These are phyloP conservation scores for Quercus aquifolioides DNA, from an alignment of 306 rosid species.

Conservation along the genomic window DNA sequence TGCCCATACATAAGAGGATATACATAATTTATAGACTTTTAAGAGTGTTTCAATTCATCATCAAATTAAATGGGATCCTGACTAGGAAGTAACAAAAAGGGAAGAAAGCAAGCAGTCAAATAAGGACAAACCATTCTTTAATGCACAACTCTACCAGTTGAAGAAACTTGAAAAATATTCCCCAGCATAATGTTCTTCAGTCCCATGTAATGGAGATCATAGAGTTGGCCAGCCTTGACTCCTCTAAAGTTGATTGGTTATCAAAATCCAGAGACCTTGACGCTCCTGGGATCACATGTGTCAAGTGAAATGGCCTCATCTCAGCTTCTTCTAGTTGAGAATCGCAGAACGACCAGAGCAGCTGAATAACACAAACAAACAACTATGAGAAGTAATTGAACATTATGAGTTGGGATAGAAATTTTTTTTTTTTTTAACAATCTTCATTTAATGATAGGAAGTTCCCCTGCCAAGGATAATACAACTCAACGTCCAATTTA, in stretches of 20 bases:
- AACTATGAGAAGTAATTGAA: not conserved
- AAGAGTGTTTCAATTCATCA: not conserved
- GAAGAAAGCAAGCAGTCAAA: not conserved
- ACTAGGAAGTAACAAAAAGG: not conserved
- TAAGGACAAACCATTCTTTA: conserved; percentile 12
- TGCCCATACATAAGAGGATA: not conserved
- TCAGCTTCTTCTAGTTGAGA: conserved; percentile 61
- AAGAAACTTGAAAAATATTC: conserved; percentile 6
- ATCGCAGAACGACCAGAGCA: conserved; percentile 85
- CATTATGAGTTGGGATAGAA: not conserved
- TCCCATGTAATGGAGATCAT: conserved; percentile 94
- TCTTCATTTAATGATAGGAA: not conserved
- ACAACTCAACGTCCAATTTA: not conserved
- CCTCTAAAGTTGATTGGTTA: conserved; percentile 53
- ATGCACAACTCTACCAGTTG: conserved; percentile 17
- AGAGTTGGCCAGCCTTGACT: conserved; percentile 90
- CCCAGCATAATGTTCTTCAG: conserved; percentile 37
- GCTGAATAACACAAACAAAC: conserved; percentile 45
- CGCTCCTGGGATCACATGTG: conserved; percentile 90
- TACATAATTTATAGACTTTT: not conserved
- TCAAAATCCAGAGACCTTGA: conserved; percentile 60
- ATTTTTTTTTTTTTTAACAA: not conserved
- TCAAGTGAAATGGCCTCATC: conserved; percentile 53
- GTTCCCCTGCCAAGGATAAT: not conserved
- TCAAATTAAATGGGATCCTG: not conserved